These are phyloP conservation scores for Sanchytrium tribonematis DNA, from an alignment of 371 early-diverging fungal species.

Conservation along the genomic window DNA sequence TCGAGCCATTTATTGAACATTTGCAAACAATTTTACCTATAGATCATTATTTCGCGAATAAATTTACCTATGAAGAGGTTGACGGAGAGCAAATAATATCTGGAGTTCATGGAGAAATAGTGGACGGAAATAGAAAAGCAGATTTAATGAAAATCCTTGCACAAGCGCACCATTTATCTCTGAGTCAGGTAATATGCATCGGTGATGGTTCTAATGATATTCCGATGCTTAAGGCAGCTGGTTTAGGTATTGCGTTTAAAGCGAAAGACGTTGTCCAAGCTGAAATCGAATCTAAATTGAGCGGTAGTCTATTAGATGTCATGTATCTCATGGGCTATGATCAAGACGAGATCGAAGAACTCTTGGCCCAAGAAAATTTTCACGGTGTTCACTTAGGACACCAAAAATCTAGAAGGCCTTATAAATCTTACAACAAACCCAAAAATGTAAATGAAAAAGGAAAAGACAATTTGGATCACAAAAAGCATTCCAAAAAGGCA, in stretches of 20 bases:
- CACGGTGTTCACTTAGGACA: no score
- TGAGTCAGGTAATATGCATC: slow-evolving; percentile 54
- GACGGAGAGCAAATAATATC: slow-evolving; percentile 59
- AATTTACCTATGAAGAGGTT: slow-evolving; percentile 15
- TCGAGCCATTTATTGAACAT: slow-evolving; percentile 60
- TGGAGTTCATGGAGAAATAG: slow-evolving; percentile 51
- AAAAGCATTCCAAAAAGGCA: background rate
- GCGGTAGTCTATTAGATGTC: slow-evolving; percentile 39
- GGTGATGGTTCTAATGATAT: slow-evolving; percentile 99
- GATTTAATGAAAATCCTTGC: slow-evolving; percentile 76
- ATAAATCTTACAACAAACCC: no score
- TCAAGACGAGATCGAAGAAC: slow-evolving; percentile 16
- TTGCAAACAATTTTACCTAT: slow-evolving; percentile 62
- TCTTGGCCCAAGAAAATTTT: no score
- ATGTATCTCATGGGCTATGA: slow-evolving; percentile 24
- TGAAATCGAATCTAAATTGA: background rate
- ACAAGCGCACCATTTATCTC: slow-evolving; percentile 48
- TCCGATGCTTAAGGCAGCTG: slow-evolving; percentile 80
- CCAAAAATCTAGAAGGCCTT: no score
- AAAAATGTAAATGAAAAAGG: background rate
- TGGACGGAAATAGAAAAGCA: slow-evolving; percentile 69
- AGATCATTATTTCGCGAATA: slow-evolving; percentile 89
- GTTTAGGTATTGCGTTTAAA: slow-evolving; percentile 93
- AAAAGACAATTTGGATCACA: background rate
- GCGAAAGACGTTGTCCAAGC: slow-evolving; percentile 80